Percentiles rank a stretch among this genome's conserved stretches.
Conservation (phyloP, 83 land plant species). For the Picea abies region DNA sequence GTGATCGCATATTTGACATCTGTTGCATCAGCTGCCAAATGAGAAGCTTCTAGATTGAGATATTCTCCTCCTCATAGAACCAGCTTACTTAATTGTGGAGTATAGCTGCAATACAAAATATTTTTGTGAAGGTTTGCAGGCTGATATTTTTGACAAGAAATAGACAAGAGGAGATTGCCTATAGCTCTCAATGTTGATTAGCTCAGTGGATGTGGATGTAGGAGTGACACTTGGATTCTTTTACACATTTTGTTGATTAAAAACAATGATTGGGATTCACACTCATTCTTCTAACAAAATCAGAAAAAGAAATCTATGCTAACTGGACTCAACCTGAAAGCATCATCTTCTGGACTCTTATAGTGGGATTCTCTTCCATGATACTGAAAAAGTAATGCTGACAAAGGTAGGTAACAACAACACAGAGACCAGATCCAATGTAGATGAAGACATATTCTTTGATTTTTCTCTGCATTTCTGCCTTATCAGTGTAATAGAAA, state of each 20-base stretch:
- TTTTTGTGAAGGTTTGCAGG: not conserved
- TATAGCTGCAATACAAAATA: slow-evolving; percentile 51
- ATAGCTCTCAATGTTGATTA: not conserved
- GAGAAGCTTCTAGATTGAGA: slow-evolving; percentile 66
- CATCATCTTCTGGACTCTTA: slow-evolving; percentile 76
- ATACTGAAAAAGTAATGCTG: slow-evolving; percentile 94
- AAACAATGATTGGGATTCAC: not conserved
- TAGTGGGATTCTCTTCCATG: slow-evolving; percentile 89
- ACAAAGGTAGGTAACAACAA: slow-evolving; percentile 80
- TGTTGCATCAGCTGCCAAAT: slow-evolving; percentile 72
- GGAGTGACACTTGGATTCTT: not conserved
- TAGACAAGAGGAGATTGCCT: not conserved
- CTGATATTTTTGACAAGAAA: not conserved
- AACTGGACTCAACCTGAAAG: slow-evolving; percentile 52
- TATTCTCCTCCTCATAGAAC: slow-evolving; percentile 87
- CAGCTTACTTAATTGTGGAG: slow-evolving; percentile 83
- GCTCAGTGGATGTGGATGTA: not conserved
- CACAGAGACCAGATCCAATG: slow-evolving; percentile 83
- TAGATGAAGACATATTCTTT: slow-evolving; percentile 84
- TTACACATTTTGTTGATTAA: not conserved
- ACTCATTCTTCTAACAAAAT: not conserved
- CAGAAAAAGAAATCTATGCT: no score
- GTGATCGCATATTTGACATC: slow-evolving; percentile 80
- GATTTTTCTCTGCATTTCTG: slow-evolving; percentile 73
- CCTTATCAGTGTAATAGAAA: slow-evolving; percentile 76